Evolutionary conservation across 208 protist species (phyloP).

Genomic region (Leishmania tarentolae): DNA sequence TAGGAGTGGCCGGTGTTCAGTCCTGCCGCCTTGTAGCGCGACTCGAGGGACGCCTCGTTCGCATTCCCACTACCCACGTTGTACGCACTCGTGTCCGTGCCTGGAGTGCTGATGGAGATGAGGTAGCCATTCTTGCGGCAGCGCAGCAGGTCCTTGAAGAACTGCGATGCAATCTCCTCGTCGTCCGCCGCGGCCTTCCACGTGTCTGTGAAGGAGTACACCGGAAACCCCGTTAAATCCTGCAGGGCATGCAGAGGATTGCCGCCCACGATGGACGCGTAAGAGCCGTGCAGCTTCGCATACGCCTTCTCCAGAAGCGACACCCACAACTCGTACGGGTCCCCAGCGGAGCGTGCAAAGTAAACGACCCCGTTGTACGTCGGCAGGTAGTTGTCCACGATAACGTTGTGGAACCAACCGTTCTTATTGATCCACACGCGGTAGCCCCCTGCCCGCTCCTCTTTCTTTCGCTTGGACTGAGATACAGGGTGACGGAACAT

Average conservation of each 20-base stretch:
- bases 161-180: slow-evolving; percentile 17
- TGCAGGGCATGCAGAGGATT: slow-evolving; percentile 53
- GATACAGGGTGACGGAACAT: slow-evolving; percentile 43
- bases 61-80: slow-evolving; percentile 14
- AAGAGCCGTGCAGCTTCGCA: slow-evolving; percentile 83
- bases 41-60: slow-evolving; percentile 24
- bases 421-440: slow-evolving; percentile 52
- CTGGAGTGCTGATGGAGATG: slow-evolving; percentile 44
- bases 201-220: slow-evolving; percentile 41
- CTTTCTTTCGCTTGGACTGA: slow-evolving; percentile 21
- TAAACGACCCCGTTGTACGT: slow-evolving; percentile 28
- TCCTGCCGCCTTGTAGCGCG: slow-evolving; percentile 33
- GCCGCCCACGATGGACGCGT: slow-evolving; percentile 58
- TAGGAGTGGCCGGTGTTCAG: slow-evolving; percentile 49
- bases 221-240: slow-evolving; percentile 65
- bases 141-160: slow-evolving; percentile 36
- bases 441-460: slow-evolving; percentile 44
- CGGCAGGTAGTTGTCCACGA: slow-evolving; percentile 65
- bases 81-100: slow-evolving; percentile 30
- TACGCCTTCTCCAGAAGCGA: slow-evolving; percentile 85
- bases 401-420: slow-evolving; percentile 59
- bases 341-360: slow-evolving; percentile 38
- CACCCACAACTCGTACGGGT: slow-evolving; percentile 71
- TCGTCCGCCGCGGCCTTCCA: slow-evolving; percentile 36
- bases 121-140: slow-evolving; percentile 30